Percentiles rank a stretch among this genome's conserved stretches.
Evolutionary conservation across 1,284 basidiomycete species (phyloP).

Genomic region (Rhodotorula sp.): DNA sequence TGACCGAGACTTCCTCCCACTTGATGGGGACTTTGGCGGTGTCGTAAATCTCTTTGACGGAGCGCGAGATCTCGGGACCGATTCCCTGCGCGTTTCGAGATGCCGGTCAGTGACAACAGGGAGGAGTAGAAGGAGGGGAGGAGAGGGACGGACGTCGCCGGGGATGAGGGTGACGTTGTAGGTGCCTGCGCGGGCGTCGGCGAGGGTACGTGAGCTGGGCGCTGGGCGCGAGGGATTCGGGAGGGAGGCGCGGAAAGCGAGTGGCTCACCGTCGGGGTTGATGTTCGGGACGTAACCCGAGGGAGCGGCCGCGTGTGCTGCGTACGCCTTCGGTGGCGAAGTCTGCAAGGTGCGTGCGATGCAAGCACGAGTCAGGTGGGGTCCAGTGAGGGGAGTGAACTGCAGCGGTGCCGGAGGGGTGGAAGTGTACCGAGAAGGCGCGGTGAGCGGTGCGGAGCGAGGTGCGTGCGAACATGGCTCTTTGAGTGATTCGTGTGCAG

Average conservation of each 20-base stretch:
- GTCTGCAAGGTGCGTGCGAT: neutral
- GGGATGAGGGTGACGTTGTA: slow-evolving; percentile 90
- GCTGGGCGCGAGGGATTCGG: too few relatives aligned
- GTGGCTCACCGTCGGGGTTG: slow-evolving; percentile 58
- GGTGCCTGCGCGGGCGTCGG: slow-evolving; percentile 51
- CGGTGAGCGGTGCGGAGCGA: slow-evolving; percentile 11
- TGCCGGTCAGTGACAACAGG: neutral
- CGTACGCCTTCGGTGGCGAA: slow-evolving; percentile 13
- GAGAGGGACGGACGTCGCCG: slow-evolving; percentile 64
- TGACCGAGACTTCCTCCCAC: slow-evolving; percentile 99
- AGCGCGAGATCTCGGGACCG: slow-evolving; percentile 96
- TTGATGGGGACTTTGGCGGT: slow-evolving; percentile 89
- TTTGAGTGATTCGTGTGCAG: too few relatives aligned
- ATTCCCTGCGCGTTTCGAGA: slow-evolving; percentile 65
- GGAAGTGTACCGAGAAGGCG: slow-evolving; percentile 20
- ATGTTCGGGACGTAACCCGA: slow-evolving; percentile 57
- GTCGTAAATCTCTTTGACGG: slow-evolving; percentile 89
- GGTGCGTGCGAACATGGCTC: slow-evolving; percentile 20
- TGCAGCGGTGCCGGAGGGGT: neutral
- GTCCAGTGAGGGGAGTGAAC: neutral
- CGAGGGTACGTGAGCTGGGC: neutral
- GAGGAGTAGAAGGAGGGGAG: slow-evolving; percentile 40
- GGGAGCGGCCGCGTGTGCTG: slow-evolving; percentile 66
- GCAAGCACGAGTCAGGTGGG: neutral
- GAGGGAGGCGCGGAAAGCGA: neutral